Conservation (phyloP, 2,329 filamentous ascomycete genomes). For the Thielaviopsis populi region DNA sequence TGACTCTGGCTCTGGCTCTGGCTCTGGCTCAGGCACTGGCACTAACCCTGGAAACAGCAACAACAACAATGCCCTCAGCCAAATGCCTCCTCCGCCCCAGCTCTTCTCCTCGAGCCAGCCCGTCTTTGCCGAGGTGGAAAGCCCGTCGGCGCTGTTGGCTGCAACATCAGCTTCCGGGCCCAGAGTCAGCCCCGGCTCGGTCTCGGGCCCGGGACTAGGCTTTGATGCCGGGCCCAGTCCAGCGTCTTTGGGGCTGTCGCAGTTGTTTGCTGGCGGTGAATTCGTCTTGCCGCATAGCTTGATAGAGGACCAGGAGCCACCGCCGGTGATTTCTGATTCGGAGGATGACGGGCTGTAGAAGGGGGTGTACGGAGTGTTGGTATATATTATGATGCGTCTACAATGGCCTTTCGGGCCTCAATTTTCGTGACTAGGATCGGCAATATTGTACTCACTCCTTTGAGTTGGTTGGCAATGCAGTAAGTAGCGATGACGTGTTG, state of each 20-base stretch:
- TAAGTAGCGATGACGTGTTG: no score
- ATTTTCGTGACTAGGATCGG: no score
- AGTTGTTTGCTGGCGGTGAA: conserved; percentile 36
- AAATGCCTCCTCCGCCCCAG: conserved; percentile 5
- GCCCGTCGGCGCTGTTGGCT: conserved; percentile 17
- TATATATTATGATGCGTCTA: neutral
- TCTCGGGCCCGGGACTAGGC: conserved; percentile 18
- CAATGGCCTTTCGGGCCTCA: no score
- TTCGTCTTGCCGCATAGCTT: conserved; percentile 35
- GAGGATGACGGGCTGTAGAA: conserved; percentile 21
- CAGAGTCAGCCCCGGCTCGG: neutral
- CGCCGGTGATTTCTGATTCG: conserved; percentile 27
- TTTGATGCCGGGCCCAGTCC: neutral
- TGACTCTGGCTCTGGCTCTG: no score
- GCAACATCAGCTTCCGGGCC: neutral
- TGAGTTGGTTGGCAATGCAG: no score
- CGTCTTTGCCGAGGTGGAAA: conserved; percentile 20
- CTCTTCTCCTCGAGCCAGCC: conserved; percentile 18
- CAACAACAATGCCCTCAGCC: neutral
- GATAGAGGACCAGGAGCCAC: conserved; percentile 24
- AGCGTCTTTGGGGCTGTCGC: conserved; percentile 26
- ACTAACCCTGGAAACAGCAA: neutral
- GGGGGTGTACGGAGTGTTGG: neutral
- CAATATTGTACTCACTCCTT: no score
- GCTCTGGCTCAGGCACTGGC: no score